Evolutionary conservation across 129 eudicot genomes (phyloP), one percentile per base, ranked within the genome.

Genomic region (Chrysanthemum makinoi): DNA sequence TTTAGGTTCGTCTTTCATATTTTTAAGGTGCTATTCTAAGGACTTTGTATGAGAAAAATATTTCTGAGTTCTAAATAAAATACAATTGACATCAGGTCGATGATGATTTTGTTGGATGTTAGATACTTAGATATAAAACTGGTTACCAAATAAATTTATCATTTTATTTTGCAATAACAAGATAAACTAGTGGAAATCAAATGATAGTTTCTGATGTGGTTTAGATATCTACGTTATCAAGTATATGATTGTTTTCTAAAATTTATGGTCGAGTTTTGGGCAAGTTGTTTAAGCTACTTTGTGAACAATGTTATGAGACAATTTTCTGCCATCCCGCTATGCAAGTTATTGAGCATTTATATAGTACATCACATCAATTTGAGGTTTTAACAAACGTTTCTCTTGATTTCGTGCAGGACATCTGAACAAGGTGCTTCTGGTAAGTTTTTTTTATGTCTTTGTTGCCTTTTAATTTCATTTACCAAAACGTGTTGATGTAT

Each of bases 351-450:
- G 52, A 43, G 59, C 28, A 26, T 28, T 66, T 50, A 22, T 43
- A 8, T 43, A 16, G 9, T 19, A 7, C 61, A 19, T 60, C 3
- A 61, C 72, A 18, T 13, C 59, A 48, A 54, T 59, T 68, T 51
- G 33, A 55, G 75, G 66, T 35, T 83, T 59, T 81, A 73, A 81
- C 65, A 13, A 10, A 66, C 22, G 48, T 2, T 57, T 80, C 62
- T 76, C 65, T 73, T 80, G 22, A 30, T 55, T 77, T 15, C 48
- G 8, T 86, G 95, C 97, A 95, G 99, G 91, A 72, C 89, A 30
- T 87, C 95, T 51, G 97, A 90, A 56, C 97, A 88, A 84, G 94
- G 97, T 52, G 74, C 89, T 81, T 83, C 95, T 56, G 96, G 99
- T 88, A 88, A 53, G 81, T 70, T 54, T 71, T 47, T 77, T 53